These are phyloP conservation scores for Lactarius pseudohatsudake DNA, from an alignment of 768 basidiomycete genomes.

Conservation along the genomic window DNA sequence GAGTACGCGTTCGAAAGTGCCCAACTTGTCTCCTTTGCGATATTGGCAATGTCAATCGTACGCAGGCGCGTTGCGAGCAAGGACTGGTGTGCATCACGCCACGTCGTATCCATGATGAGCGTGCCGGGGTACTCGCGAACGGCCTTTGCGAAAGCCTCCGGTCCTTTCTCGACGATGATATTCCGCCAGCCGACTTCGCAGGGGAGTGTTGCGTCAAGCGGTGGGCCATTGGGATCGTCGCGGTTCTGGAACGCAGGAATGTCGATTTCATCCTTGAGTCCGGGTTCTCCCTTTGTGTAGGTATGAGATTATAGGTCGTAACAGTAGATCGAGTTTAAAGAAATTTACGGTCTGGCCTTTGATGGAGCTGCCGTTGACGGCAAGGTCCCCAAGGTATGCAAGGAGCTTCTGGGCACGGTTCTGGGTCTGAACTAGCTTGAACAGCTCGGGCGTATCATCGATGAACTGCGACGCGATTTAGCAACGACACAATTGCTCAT, in stretches of 20 bases:
- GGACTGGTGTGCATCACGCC: conserved; percentile 99
- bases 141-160: conserved; percentile 97
- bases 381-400: conserved; percentile 94
- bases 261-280: conserved; percentile 84
- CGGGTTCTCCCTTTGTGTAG: conserved; percentile 74
- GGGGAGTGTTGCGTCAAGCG: conserved; percentile 77
- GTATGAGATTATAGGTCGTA: conserved; percentile 2
- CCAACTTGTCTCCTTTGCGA: conserved; percentile 95
- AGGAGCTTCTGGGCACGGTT: conserved; percentile 98
- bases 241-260: conserved; percentile 79
- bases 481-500: background rate
- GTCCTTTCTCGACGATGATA: conserved; percentile 97
- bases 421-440: conserved; percentile 96
- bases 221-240: conserved; percentile 69
- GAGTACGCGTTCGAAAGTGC: conserved; percentile 95
- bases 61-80: conserved; percentile 94
- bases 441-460: conserved; percentile 98
- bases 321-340: background rate
- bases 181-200: conserved; percentile 95
- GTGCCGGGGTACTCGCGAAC: conserved; percentile 94
- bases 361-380: conserved; percentile 97
- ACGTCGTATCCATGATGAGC: conserved; percentile 98
- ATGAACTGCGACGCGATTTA: conserved; percentile 67
- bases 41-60: conserved; percentile 96
- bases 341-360: conserved; percentile 75